Evolutionary conservation across 2,329 filamentous ascomycete species (phyloP).

Genomic region (Akanthomyces lecanii): DNA sequence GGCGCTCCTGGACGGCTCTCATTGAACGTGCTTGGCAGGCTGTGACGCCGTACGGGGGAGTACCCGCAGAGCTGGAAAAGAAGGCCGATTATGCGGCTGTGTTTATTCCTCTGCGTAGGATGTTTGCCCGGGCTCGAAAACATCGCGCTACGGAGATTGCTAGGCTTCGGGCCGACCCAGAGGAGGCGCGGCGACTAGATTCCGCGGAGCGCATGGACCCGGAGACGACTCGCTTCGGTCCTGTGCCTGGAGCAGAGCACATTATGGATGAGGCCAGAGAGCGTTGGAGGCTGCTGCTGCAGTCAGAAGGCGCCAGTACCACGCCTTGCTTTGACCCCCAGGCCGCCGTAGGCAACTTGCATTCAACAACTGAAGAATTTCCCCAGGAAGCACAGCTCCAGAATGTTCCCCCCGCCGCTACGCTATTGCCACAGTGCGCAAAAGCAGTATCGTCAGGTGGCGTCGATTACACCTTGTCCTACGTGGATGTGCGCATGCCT

Average conservation of each 20-base stretch:
- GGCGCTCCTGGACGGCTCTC: constrained; percentile 45
- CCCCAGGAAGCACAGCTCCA: constrained; percentile 5
- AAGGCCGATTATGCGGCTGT: constrained; percentile 45
- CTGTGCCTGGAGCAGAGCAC: constrained; percentile 43
- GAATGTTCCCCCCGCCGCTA: background rate
- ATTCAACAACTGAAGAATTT: too few species aligned
- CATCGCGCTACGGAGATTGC: constrained; percentile 49
- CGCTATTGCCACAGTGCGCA: too few species aligned
- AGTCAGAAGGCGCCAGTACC: constrained; percentile 27
- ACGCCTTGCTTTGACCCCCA: constrained; percentile 14
- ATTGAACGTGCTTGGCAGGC: constrained; percentile 50
- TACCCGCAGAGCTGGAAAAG: constrained; percentile 41
- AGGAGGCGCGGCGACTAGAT: constrained; percentile 47
- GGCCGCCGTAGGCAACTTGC: constrained; percentile 15
- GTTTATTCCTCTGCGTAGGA: constrained; percentile 50
- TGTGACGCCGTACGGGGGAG: constrained; percentile 36
- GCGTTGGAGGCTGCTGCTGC: constrained; percentile 49
- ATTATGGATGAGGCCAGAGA: constrained; percentile 42
- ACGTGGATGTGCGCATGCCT: background rate
- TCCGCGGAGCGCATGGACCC: constrained; percentile 43
- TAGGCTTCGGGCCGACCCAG: constrained; percentile 44
- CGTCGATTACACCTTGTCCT: background rate
- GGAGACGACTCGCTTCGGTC: constrained; percentile 43
- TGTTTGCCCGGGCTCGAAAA: constrained; percentile 48
- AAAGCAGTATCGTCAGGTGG: background rate